Base-by-base conservation (phyloP, 192 early-diverging fungal species). In the Coemansia sp. region DNA sequence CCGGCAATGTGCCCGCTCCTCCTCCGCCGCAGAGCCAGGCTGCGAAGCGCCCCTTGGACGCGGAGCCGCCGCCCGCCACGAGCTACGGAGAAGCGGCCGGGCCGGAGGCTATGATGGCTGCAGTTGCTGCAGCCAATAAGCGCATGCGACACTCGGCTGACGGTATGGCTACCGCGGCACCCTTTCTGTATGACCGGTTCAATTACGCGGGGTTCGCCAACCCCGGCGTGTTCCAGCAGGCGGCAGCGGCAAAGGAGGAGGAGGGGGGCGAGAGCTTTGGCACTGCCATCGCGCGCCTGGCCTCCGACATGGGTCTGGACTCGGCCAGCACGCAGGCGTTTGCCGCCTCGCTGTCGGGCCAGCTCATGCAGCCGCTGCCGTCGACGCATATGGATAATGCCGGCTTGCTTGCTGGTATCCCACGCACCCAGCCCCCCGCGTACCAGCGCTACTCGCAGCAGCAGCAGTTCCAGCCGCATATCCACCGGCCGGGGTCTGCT, bases 261-360 rank as follows among this genome's bases (percentile, higher is more conserved):
- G 73, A 59, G 34, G 69, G 48, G 27, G 27, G 48, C 3, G 73
- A 68, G 39, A 19, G 39, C 1, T 41, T 81, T 51, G 66, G 69
- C 16, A 48, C 63, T 5, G 60, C 67, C 3, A 73, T 81, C 61
- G 79, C 64, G 0, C 70, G 67, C 3, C 56, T 81, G 24, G 73
- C 74, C 10, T 76, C 79, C 3, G 70, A 70, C 67, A 81, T 81
- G 70, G 74, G 74, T 3, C 45, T 81, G 19, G 71, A 81, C 34
- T 35, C 79, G n/a, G 68, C 63, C 9, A 72, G 64, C 27, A 70
- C 67, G 14, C 79, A 73, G 36, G 71, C 46, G 1, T 19, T 81
- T 29, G 74, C 79, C 3, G 73, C 66, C 5, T 69, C 74, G 3
- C 64, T 81, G 27, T 65, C 79, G 9, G 69, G 64, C 33, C 74